Evolutionary conservation across 129 eudicot genomes (phyloP).

Genomic region (Rutidosis leptorrhynchoides): DNA sequence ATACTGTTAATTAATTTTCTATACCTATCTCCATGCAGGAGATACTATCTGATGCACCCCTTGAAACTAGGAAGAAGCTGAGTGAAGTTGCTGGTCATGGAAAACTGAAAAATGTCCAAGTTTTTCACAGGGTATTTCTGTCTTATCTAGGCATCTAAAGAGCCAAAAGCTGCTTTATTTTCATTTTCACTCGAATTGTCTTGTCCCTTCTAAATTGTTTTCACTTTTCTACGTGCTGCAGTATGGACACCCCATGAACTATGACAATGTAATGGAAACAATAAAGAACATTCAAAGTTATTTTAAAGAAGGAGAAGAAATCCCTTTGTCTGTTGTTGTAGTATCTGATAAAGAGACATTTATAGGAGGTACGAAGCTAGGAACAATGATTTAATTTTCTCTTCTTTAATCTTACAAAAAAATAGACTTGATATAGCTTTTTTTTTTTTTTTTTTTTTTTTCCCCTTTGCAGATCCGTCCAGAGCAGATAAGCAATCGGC

Average conservation of each 20-base stretch:
- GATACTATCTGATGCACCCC: constrained; percentile 80
- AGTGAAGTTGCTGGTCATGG: constrained; percentile 52
- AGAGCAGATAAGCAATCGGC: constrained; percentile 94
- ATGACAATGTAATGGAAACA: constrained; percentile 61
- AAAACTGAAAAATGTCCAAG: constrained; percentile 62
- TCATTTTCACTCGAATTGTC: too few relatives aligned
- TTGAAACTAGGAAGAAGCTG: constrained; percentile 60
- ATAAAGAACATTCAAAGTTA: constrained; percentile 51
- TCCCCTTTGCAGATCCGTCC: constrained; percentile 54
- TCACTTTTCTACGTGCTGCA: too few relatives aligned
- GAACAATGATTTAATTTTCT: too few relatives aligned
- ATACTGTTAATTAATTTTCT: too few relatives aligned
- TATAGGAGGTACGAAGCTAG: constrained; percentile 86
- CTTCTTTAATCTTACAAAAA: too few relatives aligned
- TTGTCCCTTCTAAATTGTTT: too few relatives aligned
- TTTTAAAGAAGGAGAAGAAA: constrained; percentile 51
- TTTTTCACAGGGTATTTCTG: constrained; percentile 83
- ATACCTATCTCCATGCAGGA: constrained; percentile 65
- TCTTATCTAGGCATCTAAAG: too few relatives aligned
- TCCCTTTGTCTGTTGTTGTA: constrained; percentile 77
- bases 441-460: too few relatives aligned
- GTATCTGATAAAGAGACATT: constrained; percentile 78
- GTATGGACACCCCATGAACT: constrained; percentile 76
- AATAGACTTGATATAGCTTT: too few relatives aligned
- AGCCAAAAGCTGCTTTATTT: too few relatives aligned